These are phyloP conservation scores for Themeda triandra DNA, from an alignment of 176 grass and related monocot genomes.

Conservation along the genomic window DNA sequence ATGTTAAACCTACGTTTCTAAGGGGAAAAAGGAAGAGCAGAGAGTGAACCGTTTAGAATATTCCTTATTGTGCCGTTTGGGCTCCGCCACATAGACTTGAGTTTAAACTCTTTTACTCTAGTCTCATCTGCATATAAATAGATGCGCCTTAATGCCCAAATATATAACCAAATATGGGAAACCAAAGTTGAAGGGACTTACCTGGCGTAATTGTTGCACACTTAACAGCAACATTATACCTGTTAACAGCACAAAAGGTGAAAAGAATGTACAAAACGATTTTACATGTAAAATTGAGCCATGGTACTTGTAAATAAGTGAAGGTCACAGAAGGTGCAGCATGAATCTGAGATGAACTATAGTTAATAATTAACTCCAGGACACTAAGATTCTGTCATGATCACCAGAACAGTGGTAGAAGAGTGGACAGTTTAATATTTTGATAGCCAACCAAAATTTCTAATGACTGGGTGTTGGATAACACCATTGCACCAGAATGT, in stretches of 20 bases:
- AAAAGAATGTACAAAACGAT: background rate
- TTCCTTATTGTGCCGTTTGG: constrained; percentile 67
- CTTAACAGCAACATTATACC: constrained; percentile 96
- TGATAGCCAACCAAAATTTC: background rate
- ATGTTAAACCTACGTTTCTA: background rate
- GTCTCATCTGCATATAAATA: constrained; percentile 47
- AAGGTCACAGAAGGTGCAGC: background rate
- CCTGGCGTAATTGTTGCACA: constrained; percentile 98
- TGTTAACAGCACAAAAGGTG: constrained; percentile 27
- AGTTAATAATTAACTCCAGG: background rate
- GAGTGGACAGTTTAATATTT: background rate
- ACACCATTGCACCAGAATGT: background rate
- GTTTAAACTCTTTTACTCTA: constrained; percentile 61
- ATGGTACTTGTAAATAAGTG: background rate
- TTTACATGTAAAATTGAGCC: constrained; percentile 2
- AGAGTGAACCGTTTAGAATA: constrained; percentile 49
- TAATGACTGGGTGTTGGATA: background rate
- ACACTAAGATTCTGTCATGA: background rate
- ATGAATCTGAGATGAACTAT: background rate
- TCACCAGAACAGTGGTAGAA: background rate
- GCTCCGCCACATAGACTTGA: constrained; percentile 68
- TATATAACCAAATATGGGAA: constrained; percentile 7
- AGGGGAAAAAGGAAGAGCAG: background rate
- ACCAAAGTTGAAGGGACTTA: constrained; percentile 30
- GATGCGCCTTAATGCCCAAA: constrained; percentile 6